A percentile compares a stretch with the other conserved stretches of the same genome.
These are phyloP conservation scores for Gentiana macrophylla DNA, from an alignment of 257 asterid species.

Conservation along the genomic window DNA sequence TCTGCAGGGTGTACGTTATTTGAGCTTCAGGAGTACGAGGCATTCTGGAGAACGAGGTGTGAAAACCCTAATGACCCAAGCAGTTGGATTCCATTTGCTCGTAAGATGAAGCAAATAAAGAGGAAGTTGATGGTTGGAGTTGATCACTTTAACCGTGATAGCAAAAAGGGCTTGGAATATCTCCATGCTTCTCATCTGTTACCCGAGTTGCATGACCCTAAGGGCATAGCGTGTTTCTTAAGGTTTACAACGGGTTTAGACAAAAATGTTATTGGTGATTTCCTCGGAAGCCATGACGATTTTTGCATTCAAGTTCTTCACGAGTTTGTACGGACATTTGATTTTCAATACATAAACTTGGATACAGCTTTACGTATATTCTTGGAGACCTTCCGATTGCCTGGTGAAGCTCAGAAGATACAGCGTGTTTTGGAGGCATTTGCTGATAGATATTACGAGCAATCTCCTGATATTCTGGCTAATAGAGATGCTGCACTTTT, in stretches of 20 bases:
- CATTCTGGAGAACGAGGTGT: conserved; percentile 73
- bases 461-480: conserved; percentile 63
- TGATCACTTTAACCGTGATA: conserved; percentile 84
- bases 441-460: conserved; percentile 80
- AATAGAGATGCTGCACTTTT: conserved; percentile 85
- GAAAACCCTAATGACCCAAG: conserved; percentile 46
- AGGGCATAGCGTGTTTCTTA: conserved; percentile 71
- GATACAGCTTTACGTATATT: conserved; percentile 81
- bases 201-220: conserved; percentile 63
- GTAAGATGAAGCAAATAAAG: conserved; percentile 62
- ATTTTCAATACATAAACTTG: conserved; percentile 63
- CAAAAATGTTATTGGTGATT: conserved; percentile 74
- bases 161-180: conserved; percentile 73
- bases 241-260: conserved; percentile 71
- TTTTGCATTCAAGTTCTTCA: conserved; percentile 75
- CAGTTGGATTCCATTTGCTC: conserved; percentile 77
- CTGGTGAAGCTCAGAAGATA: conserved; percentile 96
- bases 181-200: conserved; percentile 62
- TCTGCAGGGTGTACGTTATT: conserved; percentile 24
- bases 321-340: conserved; percentile 72
- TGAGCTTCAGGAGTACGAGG: conserved; percentile 39
- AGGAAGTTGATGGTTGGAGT: conserved; percentile 67
- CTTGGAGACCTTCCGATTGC: conserved; percentile 84
- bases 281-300: conserved; percentile 82
- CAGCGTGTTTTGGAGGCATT: conserved; percentile 94